Evolutionary conservation across 495 filamentous ascomycete species (phyloP), one percentile per base, ranked within the genome.

Genomic region (Daldinia grandis): DNA sequence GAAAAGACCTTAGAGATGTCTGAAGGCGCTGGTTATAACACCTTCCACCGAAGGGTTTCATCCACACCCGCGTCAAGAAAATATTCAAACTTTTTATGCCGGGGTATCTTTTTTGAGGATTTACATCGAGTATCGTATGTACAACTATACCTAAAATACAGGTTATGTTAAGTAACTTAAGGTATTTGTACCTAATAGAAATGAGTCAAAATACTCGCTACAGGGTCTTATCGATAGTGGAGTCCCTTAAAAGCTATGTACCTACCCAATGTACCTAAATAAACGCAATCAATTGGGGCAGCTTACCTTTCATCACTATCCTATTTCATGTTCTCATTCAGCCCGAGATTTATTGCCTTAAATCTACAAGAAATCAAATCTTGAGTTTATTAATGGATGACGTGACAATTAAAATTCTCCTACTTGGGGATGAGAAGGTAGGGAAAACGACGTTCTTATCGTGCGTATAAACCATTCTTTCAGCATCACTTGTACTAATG

Each of bases 381-480:
- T 2, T 35, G 0, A 5, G 15, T 44, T 65, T 19, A 49, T 66
- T 58, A 19, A 84, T 84, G 82, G 81, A 83, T 54, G 72, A 76
- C 44, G 64, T 78, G 14, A 84, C 84, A 61, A 83, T 95, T 64
- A 90, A 85, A 6, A 84, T 97, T 56, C 83, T 97, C 15, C 83
- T 97, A 0, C 82, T 97, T 5, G 94, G 94, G 63, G 93, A 97
- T 75, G 78, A 87, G 51, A 87, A 86, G 73, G 92, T 92, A 72
- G 94, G 94, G 30, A 97, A 97, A 78, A 91, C 92, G 10, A 94
- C 91, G 14, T 95, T 97, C 75, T 78, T 97, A 75, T 94, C 93
- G 93, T 96, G 80, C 79, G 92, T 89, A 63, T 3, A 58, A 54
- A 42, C 54, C 51, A 57, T 62, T 42, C 21, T 50, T 24, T n/a